phyloP scores from a whole-genome alignment of 352 stramenopile genomes.

The Hyaloperonospora brassicae region DNA sequence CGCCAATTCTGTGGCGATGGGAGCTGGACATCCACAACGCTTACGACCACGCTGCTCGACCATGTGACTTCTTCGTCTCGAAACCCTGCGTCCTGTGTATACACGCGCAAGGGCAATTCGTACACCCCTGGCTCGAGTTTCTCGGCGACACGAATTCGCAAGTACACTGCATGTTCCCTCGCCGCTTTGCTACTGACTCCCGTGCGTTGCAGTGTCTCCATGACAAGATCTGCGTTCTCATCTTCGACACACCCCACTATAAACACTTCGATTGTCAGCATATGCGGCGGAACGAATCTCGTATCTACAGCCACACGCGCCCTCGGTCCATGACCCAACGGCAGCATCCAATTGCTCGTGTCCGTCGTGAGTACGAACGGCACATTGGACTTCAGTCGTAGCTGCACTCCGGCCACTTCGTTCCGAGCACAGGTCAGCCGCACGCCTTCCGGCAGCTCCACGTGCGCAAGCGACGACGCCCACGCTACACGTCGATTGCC shows the following conservation, averaged over 20 bases:
- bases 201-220: conserved; percentile 48
- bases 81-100: conserved; percentile 59
- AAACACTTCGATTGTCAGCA: conserved; percentile 43
- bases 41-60: conserved; percentile 45
- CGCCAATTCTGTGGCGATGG: conserved; percentile 36
- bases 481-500: conserved; percentile 28
- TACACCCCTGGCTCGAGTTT: conserved; percentile 40
- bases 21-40: conserved; percentile 45
- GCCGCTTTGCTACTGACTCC: conserved; percentile 24
- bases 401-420: conserved; percentile 49
- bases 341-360: conserved; percentile 45
- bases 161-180: conserved; percentile 47
- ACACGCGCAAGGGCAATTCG: conserved; percentile 56
- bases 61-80: conserved; percentile 58
- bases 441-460: conserved; percentile 33
- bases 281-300: conserved; percentile 41
- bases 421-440: conserved; percentile 41
- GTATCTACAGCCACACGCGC: conserved; percentile 46
- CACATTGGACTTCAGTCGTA: conserved; percentile 48
- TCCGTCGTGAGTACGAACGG: conserved; percentile 48
- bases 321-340: conserved; percentile 49
- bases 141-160: conserved; percentile 36
- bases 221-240: conserved; percentile 42
- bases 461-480: conserved; percentile 22
- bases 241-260: conserved; percentile 55